These are phyloP conservation scores for Amaranthus hypochondriacus DNA, from an alignment of 148 eudicot species.

Conservation along the genomic window DNA sequence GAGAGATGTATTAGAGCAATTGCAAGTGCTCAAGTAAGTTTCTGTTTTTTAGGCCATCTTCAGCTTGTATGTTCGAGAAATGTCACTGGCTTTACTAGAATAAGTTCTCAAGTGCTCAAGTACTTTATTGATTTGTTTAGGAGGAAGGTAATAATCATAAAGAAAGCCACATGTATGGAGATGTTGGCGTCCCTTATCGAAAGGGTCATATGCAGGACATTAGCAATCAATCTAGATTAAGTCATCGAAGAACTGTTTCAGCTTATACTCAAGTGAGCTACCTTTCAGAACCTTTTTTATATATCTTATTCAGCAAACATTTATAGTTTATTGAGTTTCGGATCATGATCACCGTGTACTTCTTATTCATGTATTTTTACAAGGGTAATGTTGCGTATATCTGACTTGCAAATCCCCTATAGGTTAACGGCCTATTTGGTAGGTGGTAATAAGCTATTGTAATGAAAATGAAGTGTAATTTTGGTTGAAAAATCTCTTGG, in stretches of 20 bases:
- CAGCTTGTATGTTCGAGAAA: neutral
- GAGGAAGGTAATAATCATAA: constrained; percentile 2
- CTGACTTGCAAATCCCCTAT: too few species aligned
- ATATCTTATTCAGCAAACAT: neutral
- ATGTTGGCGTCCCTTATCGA: neutral
- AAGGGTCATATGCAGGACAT: constrained; percentile 7
- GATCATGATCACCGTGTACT: neutral
- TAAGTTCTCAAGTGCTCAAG: neutral
- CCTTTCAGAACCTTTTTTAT: neutral
- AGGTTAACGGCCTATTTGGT: too few species aligned
- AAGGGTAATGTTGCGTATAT: too few species aligned
- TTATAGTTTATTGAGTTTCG: neutral
- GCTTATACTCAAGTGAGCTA: constrained; percentile 24
- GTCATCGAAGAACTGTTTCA: constrained; percentile 25
- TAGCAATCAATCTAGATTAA: constrained; percentile 10
- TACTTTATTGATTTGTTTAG: neutral
- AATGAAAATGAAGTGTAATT: too few species aligned
- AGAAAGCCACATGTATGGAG: constrained; percentile 7
- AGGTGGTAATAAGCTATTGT: too few species aligned
- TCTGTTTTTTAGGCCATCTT: too few species aligned
- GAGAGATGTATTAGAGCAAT: constrained; percentile 21
- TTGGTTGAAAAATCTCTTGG: too few species aligned
- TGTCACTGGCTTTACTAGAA: neutral
- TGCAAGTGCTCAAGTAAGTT: constrained; percentile 36
- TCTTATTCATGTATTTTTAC: too few species aligned